Percentiles rank a stretch among this genome's conserved stretches.
phyloP scores from a whole-genome alignment of 2,329 filamentous ascomycete genomes.

The Aspergillus ustus region DNA sequence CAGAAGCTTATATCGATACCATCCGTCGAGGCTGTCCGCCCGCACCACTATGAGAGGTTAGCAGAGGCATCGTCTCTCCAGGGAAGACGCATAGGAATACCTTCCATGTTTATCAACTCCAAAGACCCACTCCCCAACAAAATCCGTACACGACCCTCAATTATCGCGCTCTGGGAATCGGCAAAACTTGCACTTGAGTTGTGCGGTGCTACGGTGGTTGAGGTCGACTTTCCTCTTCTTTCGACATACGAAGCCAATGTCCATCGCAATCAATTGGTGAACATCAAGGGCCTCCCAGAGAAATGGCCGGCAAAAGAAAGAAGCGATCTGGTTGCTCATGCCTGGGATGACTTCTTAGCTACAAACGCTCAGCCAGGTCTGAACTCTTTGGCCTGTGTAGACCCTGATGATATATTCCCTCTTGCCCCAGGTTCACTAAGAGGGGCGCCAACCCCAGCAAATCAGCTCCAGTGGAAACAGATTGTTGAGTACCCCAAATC shows the following conservation, averaged over 20 bases:
- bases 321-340: slow-evolving; percentile 54
- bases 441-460: slow-evolving; percentile 29
- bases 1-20: slow-evolving; percentile 54
- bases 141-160: slow-evolving; percentile 40
- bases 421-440: slow-evolving; percentile 32
- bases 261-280: slow-evolving; percentile 37
- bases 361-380: slow-evolving; percentile 48
- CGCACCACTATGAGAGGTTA: slow-evolving; percentile 41
- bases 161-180: slow-evolving; percentile 44
- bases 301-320: slow-evolving; percentile 55
- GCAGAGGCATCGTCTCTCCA: slow-evolving; percentile 36
- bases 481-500: slow-evolving; percentile 32
- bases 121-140: slow-evolving; percentile 36
- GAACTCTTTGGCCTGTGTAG: slow-evolving; percentile 45
- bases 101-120: slow-evolving; percentile 57
- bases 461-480: slow-evolving; percentile 31
- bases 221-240: slow-evolving; percentile 40
- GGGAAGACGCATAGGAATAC: slow-evolving; percentile 56
- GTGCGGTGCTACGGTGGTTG: slow-evolving; percentile 38
- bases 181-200: slow-evolving; percentile 33
- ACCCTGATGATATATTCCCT: slow-evolving; percentile 46
- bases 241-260: slow-evolving; percentile 42
- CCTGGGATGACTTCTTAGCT: slow-evolving; percentile 58
- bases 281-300: slow-evolving; percentile 47
- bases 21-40: slow-evolving; percentile 33